phyloP scores from a whole-genome alignment of 2,329 filamentous ascomycete species.

The Fonsecaea pugnacius region DNA sequence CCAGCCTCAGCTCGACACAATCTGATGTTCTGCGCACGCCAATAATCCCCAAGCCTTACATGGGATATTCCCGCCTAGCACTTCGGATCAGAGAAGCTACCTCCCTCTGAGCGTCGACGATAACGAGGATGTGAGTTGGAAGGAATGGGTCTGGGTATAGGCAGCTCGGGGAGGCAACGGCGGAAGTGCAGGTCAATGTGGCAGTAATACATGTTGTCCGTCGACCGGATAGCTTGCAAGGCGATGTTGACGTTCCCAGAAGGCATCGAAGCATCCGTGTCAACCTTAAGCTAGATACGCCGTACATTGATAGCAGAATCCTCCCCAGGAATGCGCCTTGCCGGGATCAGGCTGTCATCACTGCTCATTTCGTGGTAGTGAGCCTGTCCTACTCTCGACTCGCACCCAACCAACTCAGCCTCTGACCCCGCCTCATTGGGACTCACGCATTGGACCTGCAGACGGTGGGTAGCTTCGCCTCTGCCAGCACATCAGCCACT shows the following conservation, averaged over 20 bases:
- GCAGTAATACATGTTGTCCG: not conserved
- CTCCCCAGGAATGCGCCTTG: not conserved
- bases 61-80: slow-evolving; percentile 63
- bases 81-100: slow-evolving; percentile 54
- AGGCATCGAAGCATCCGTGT: not conserved
- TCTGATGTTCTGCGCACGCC: slow-evolving; percentile 55
- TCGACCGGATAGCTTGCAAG: not conserved
- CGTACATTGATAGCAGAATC: not conserved
- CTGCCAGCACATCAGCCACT: not conserved
- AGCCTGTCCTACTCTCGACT: not conserved
- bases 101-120: slow-evolving; percentile 63
- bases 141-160: slow-evolving; percentile 19
- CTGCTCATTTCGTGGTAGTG: not conserved
- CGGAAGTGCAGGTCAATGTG: not conserved
- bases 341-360: not conserved
- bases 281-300: not conserved
- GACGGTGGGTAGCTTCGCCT: not conserved
- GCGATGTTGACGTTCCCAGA: not conserved
- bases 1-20: slow-evolving; percentile 48
- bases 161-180: slow-evolving; percentile 15
- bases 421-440: not conserved
- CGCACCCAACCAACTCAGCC: not conserved
- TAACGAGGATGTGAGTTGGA: slow-evolving; percentile 39
- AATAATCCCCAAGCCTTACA: slow-evolving; percentile 61
- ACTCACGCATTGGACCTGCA: not conserved